These are phyloP conservation scores for Triticum aestivum DNA, from an alignment of 176 grass and related monocot species.

Conservation along the genomic window IWGSC_CS_RefSeq_v2.1 NC_057808.1:464122009-464122508, in stretches of 20 bases:
- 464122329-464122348: conserved; percentile 86
- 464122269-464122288: conserved; percentile 99
- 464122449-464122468: neutral
- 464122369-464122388: conserved; percentile 67
- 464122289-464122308: conserved; percentile 90
- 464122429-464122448: neutral
- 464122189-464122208: conserved; percentile 94
- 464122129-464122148: neutral
- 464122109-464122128: neutral
- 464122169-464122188: conserved; percentile 28
- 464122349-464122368: conserved; percentile 73
- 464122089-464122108: conserved; percentile 7
- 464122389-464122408: neutral
- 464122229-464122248: conserved; percentile 98
- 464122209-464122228: conserved; percentile 99
- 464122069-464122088: neutral
- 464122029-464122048: neutral
- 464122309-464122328: conserved; percentile 95
- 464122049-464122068: neutral
- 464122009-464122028: conserved; percentile 41
- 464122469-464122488: neutral
- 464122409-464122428: neutral
- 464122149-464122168: neutral
- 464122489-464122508: neutral
- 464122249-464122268: conserved; percentile 85